Percentiles rank a stretch among this genome's conserved stretches.
phyloP scores from a whole-genome alignment of 176 grass and related monocot genomes.

The Saccharum officinarum region DNA sequence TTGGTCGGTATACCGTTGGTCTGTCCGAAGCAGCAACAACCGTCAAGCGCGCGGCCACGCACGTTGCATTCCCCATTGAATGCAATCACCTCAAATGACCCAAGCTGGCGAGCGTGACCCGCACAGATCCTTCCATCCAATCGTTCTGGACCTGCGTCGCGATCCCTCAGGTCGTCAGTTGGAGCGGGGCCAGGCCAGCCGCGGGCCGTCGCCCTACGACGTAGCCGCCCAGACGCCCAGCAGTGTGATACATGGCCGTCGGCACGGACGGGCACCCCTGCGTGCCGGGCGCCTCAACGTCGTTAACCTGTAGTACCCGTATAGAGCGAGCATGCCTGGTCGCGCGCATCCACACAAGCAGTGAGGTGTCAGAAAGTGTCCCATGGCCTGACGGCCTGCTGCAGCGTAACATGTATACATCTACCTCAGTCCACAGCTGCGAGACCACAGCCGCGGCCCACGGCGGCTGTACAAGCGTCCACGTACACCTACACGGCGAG shows the following conservation, averaged over 20 bases:
- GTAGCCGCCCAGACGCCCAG: background rate
- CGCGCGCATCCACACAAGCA: background rate
- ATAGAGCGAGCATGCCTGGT: background rate
- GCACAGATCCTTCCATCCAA: slow-evolving; percentile 7
- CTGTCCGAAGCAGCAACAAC: background rate
- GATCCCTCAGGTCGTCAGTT: background rate
- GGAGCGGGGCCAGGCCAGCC: background rate
- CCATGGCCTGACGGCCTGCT: background rate
- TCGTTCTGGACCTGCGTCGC: background rate
- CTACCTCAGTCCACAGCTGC: slow-evolving; percentile 31
- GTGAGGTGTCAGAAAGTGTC: background rate
- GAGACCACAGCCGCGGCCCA: slow-evolving; percentile 35
- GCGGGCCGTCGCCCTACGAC: background rate
- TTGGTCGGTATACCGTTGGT: background rate
- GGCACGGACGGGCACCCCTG: background rate
- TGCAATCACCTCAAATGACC: background rate
- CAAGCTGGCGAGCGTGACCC: background rate
- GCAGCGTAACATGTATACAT: background rate
- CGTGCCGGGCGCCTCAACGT: too few relatives aligned
- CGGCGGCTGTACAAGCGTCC: slow-evolving; percentile 3
- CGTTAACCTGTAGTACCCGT: background rate
- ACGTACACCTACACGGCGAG: slow-evolving; percentile 25
- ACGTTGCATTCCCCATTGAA: slow-evolving; percentile 8
- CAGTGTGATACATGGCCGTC: background rate
- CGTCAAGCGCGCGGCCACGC: background rate